phyloP scores from a whole-genome alignment of 2,329 filamentous ascomycete species.

The Botryosphaeria dothidea region DNA sequence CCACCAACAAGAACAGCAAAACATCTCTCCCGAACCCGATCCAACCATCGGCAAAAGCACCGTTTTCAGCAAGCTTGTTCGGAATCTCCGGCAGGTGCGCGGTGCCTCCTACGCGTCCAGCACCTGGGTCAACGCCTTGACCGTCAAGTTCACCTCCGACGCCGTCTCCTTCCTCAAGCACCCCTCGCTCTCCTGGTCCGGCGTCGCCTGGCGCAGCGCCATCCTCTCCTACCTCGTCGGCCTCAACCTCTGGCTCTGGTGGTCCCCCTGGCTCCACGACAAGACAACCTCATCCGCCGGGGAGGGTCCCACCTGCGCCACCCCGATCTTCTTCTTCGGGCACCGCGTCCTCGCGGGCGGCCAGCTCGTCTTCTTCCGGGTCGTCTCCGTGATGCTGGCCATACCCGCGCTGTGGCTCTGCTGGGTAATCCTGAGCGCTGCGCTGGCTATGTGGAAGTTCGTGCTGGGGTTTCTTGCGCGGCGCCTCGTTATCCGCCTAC shows the following conservation, averaged over 20 bases:
- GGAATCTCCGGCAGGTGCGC: neutral
- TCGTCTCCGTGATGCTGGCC: neutral
- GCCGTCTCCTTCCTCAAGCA: conserved; percentile 1
- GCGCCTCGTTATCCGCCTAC: neutral
- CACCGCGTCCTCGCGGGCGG: neutral
- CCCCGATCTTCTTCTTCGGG: neutral
- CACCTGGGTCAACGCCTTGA: neutral
- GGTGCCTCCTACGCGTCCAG: neutral
- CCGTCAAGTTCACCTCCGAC: neutral
- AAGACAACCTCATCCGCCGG: neutral
- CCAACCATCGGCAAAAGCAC: neutral
- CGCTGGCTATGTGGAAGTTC: neutral
- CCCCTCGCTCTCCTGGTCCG: neutral
- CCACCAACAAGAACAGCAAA: neutral
- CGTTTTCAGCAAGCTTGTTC: neutral
- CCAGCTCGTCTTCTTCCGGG: neutral
- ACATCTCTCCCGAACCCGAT: neutral
- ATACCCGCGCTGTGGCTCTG: neutral
- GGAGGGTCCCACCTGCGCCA: neutral
- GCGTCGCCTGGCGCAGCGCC: neutral
- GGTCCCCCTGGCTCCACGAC: neutral
- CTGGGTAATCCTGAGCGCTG: neutral
- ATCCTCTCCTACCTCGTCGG: neutral
- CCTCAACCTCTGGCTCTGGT: conserved; percentile 1
- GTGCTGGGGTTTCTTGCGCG: neutral